Evolutionary conservation across 257 asterid species (phyloP).

Genomic region (Leonotis leonurus): DNA sequence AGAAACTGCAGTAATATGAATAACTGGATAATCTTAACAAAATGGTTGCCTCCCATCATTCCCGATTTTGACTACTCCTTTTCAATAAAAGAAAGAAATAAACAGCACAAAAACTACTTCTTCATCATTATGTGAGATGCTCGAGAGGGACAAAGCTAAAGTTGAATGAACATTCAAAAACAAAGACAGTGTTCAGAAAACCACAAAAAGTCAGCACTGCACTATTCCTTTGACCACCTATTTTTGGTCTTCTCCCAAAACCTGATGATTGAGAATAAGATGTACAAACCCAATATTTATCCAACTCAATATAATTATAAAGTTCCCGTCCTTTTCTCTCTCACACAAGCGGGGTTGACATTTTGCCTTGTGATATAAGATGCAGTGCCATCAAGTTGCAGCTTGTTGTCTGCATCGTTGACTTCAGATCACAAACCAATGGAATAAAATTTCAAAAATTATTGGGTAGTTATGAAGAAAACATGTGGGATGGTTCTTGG

Average conservation of each 20-base stretch:
- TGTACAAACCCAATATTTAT: background rate
- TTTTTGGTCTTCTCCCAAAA: background rate
- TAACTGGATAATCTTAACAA: slow-evolving; percentile 22
- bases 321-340: slow-evolving; percentile 21
- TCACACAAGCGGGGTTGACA: slow-evolving; percentile 26
- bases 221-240: slow-evolving; percentile 15
- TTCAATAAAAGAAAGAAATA: background rate
- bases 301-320: slow-evolving; percentile 4
- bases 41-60: slow-evolving; percentile 34
- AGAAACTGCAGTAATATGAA: slow-evolving; percentile 47
- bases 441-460: slow-evolving; percentile 9
- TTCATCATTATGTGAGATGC: slow-evolving; percentile 12
- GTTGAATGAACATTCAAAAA: background rate
- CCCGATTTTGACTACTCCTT: slow-evolving; percentile 10
- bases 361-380: slow-evolving; percentile 13
- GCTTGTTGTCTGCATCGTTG: slow-evolving; percentile 34
- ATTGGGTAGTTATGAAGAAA: slow-evolving; percentile 32
- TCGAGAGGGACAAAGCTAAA: background rate
- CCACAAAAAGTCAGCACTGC: background rate
- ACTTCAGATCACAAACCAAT: slow-evolving; percentile 24
- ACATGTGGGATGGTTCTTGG: slow-evolving; percentile 25
- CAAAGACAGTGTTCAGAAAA: background rate
- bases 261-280: background rate
- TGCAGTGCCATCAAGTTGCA: slow-evolving; percentile 27
- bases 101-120: background rate